Conservation (phyloP, 805 yeast species). For the Dipodascopsis uninucleata region DNA sequence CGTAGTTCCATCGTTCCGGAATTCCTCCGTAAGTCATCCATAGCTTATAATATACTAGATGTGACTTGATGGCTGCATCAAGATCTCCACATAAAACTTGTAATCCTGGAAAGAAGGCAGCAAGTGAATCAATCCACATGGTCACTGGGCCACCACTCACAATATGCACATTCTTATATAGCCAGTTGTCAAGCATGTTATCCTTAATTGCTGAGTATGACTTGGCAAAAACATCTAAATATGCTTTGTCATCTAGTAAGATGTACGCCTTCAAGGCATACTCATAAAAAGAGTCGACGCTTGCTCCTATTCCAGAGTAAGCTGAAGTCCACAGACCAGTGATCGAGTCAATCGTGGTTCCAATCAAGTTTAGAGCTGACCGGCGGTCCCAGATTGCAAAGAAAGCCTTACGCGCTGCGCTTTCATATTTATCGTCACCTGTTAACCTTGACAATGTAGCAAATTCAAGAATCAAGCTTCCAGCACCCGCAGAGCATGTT, state of each 20-base stretch:
- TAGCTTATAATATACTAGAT: slow-evolving; percentile 61
- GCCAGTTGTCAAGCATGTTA: slow-evolving; percentile 51
- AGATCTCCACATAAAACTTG: slow-evolving; percentile 76
- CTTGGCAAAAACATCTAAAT: slow-evolving; percentile 52
- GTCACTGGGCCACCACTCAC: slow-evolving; percentile 49
- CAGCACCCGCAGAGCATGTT: slow-evolving; percentile 86
- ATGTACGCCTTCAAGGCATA: slow-evolving; percentile 76
- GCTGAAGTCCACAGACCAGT: slow-evolving; percentile 54
- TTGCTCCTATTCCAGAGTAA: slow-evolving; percentile 82
- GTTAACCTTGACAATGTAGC: slow-evolving; percentile 71
- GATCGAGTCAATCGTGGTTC: slow-evolving; percentile 69
- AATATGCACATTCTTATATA: slow-evolving; percentile 54
- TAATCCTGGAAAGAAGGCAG: slow-evolving; percentile 87
- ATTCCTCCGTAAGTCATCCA: slow-evolving; percentile 79
- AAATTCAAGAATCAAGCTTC: slow-evolving; percentile 77
- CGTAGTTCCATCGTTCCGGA: slow-evolving; percentile 81
- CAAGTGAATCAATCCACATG: slow-evolving; percentile 78
- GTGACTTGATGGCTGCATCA: slow-evolving; percentile 57
- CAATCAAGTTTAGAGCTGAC: slow-evolving; percentile 59
- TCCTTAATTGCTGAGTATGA: slow-evolving; percentile 57
- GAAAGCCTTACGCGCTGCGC: slow-evolving; percentile 58
- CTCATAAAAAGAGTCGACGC: slow-evolving; percentile 86
- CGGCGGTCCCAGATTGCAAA: slow-evolving; percentile 67
- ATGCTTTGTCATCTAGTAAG: slow-evolving; percentile 58
- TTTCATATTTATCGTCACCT: slow-evolving; percentile 67